Percentiles rank a stretch among this genome's conserved stretches.
Evolutionary conservation across 2,329 filamentous ascomycete species (phyloP).

Genomic region (Paecilomyces sp.): DNA sequence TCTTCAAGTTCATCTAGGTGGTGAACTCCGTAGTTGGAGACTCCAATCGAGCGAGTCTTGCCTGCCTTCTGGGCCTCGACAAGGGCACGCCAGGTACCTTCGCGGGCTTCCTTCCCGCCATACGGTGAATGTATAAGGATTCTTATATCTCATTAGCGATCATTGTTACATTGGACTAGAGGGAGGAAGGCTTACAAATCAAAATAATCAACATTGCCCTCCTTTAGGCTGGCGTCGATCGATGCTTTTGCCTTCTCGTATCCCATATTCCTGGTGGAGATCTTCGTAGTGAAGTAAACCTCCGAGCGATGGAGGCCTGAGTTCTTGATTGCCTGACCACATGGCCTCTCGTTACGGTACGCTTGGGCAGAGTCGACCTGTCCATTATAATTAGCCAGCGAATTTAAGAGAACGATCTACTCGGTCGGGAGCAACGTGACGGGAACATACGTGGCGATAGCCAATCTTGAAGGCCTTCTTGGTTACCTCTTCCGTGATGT

Average conservation of each 20-base stretch:
- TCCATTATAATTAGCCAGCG: background rate
- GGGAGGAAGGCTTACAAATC: constrained; percentile 48
- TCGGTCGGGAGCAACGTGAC: background rate
- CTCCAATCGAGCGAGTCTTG: constrained; percentile 33
- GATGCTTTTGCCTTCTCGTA: constrained; percentile 60
- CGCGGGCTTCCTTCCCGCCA: constrained; percentile 28
- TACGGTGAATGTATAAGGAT: constrained; percentile 34
- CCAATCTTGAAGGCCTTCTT: constrained; percentile 49
- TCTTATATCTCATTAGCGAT: constrained; percentile 11
- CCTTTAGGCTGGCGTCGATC: constrained; percentile 56
- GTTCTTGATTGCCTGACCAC: constrained; percentile 45
- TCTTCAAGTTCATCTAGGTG: constrained; percentile 34
- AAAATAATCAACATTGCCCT: constrained; percentile 58
- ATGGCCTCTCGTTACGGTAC: constrained; percentile 54
- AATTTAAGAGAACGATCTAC: background rate
- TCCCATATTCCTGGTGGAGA: constrained; percentile 44
- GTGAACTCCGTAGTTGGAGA: constrained; percentile 33
- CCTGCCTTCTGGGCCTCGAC: constrained; percentile 34
- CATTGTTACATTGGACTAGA: background rate
- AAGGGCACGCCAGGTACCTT: constrained; percentile 34
- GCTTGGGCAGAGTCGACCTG: constrained; percentile 52
- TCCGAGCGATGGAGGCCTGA: constrained; percentile 47
- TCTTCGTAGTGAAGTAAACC: constrained; percentile 58
- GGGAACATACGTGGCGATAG: constrained; percentile 47
- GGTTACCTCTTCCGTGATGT: constrained; percentile 51